Evolutionary conservation across 179 eudicot species (phyloP), one percentile per base, ranked within the genome.

Genomic region (Vitellaria paradoxa): DNA sequence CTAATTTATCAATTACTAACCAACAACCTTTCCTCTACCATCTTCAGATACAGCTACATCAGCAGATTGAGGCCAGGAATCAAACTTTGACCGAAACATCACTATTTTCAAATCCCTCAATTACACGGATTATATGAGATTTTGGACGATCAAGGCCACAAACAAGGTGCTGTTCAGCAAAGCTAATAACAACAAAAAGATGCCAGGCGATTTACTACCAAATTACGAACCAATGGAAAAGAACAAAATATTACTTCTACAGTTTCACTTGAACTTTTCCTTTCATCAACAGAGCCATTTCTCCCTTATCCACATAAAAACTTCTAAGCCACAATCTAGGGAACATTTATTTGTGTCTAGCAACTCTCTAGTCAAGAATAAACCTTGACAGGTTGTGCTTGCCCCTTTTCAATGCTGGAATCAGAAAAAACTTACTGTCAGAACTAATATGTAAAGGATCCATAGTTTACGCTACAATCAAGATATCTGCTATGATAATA

Each of bases 1-100:
- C 13, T 45, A 60, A 68, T 21, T 60, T 47, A 24, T 50, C 24
- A 79, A 79, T 81, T 80, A 86, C 91, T 88, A 60, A 94, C 98
- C 98, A 78, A 96, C 98, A 85, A 94, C 97, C 86, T 89, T 94
- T 86, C 98, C 96, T 84, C 97, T 91, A 69, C 98, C 97, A 83
- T n/a, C n/a, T n/a, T n/a, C n/a, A n/a, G n/a, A n/a, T n/a, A n/a
- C n/a, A n/a, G n/a, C n/a, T n/a, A n/a, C n/a, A n/a, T n/a, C n/a
- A n/a, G n/a, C n/a, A n/a, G n/a, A n/a, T n/a, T n/a, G n/a, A n/a
- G n/a, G n/a, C 98, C 98, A 94, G 56, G 92, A 83, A 72, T 82
- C 91, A 84, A 94, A 94, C 65, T 87, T 87, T 74, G 91, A 82
- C 53, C 87, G 85, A 75, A 94, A 92, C 79, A 75, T 77, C 66